phyloP scores from a whole-genome alignment of 768 basidiomycete genomes.

The Pseudohyphozyma bogoriensis region DNA sequence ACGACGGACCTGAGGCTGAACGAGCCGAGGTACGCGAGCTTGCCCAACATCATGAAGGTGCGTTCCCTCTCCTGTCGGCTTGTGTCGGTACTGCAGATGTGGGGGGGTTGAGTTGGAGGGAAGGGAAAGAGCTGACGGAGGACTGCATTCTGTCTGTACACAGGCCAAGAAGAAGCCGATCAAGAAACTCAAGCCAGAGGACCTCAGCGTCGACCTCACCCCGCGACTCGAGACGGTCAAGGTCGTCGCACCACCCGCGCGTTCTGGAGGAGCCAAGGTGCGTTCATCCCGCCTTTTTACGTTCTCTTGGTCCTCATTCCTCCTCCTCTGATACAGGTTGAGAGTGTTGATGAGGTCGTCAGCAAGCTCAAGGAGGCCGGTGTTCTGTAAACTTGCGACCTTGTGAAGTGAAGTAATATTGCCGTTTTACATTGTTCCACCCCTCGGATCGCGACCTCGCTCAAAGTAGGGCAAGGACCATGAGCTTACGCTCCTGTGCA shows the following conservation, averaged over 20 bases:
- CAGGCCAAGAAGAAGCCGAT: constrained; percentile 95
- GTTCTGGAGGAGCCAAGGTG: constrained; percentile 84
- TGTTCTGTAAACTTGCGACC: constrained; percentile 37
- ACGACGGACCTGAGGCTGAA: constrained; percentile 80
- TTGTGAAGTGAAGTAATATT: too few relatives aligned
- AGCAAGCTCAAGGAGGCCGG: constrained; percentile 84
- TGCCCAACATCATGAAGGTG: constrained; percentile 88
- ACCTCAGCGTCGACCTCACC: constrained; percentile 72
- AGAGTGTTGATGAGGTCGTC: constrained; percentile 77
- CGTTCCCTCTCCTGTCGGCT: background rate
- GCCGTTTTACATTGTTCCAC: too few relatives aligned
- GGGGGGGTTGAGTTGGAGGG: background rate
- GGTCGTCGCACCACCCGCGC: constrained; percentile 77
- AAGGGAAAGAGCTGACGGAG: background rate
- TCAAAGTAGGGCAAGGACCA: too few relatives aligned
- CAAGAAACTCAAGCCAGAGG: constrained; percentile 65
- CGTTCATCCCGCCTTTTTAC: constrained; percentile 14
- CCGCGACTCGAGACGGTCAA: constrained; percentile 77
- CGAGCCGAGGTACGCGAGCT: constrained; percentile 92
- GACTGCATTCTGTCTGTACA: constrained; percentile 17
- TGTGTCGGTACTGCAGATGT: too few relatives aligned
- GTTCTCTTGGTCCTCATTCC: background rate
- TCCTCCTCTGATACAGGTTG: constrained; percentile 45
- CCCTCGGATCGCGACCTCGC: too few relatives aligned
- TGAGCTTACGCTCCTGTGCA: too few relatives aligned